Percentiles rank a stretch among this genome's conserved stretches.
These are phyloP conservation scores for Barnettozyma siamensis DNA, from an alignment of 805 yeast genomes.

Conservation along the genomic window DNA sequence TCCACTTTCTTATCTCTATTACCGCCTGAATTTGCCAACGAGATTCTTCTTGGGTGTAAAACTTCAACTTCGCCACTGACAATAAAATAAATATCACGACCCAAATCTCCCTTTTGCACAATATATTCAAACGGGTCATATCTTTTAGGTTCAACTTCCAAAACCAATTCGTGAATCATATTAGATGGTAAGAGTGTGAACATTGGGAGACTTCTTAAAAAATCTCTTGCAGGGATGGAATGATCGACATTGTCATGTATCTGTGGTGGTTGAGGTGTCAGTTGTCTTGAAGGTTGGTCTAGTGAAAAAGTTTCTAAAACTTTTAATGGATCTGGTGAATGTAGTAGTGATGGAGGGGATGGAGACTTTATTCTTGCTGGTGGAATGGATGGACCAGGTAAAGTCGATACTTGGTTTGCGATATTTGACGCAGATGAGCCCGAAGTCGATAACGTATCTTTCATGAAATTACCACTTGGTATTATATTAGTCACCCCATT, in stretches of 20 bases:
- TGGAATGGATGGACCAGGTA: constrained; percentile 38
- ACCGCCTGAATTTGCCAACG: constrained; percentile 18
- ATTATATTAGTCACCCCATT: constrained; percentile 32
- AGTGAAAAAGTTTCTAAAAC: not conserved
- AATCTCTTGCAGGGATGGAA: constrained; percentile 51
- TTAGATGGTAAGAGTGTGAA: constrained; percentile 52
- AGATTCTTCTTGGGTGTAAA: constrained; percentile 32
- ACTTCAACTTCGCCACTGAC: constrained; percentile 70
- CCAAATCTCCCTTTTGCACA: constrained; percentile 52
- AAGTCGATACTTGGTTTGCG: constrained; percentile 28
- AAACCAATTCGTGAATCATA: constrained; percentile 58
- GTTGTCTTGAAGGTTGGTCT: not conserved
- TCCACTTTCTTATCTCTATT: constrained; percentile 27
- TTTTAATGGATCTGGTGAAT: not conserved
- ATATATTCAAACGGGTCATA: constrained; percentile 54
- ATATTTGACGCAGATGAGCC: constrained; percentile 24
- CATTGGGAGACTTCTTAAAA: constrained; percentile 51
- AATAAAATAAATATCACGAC: constrained; percentile 62
- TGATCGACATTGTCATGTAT: constrained; percentile 42
- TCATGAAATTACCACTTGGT: constrained; percentile 11
- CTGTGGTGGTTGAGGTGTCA: constrained; percentile 13
- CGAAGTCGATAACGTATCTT: constrained; percentile 1
- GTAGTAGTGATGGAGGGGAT: constrained; percentile 7
- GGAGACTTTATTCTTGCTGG: constrained; percentile 21
- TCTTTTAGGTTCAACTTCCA: constrained; percentile 52